These are phyloP conservation scores for Gloeophyllum trabeum DNA, from an alignment of 768 basidiomycete genomes.

Conservation along the genomic window DNA sequence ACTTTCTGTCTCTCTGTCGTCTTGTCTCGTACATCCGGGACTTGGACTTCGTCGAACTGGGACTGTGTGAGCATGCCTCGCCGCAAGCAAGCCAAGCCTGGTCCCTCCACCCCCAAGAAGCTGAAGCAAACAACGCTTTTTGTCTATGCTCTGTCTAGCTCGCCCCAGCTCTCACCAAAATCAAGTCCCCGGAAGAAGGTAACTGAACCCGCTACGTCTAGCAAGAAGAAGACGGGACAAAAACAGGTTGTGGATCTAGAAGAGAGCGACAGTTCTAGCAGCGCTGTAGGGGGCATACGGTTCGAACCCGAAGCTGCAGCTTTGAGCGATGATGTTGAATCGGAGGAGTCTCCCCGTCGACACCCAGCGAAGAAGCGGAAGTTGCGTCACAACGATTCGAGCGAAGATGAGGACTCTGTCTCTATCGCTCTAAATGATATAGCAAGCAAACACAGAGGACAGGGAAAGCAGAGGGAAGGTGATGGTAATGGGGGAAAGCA, in stretches of 20 bases:
- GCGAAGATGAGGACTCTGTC: slow-evolving; percentile 1
- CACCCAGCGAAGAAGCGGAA: slow-evolving; percentile 8
- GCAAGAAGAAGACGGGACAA: neutral
- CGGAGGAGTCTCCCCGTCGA: slow-evolving; percentile 11
- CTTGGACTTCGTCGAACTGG: too few species aligned
- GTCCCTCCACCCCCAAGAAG: slow-evolving; percentile 12
- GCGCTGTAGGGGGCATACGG: slow-evolving; percentile 38
- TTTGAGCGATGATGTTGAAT: slow-evolving; percentile 11
- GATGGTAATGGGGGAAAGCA: too few species aligned
- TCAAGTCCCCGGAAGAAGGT: slow-evolving; percentile 12
- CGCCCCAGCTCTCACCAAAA: too few species aligned
- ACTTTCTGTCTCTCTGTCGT: too few species aligned
- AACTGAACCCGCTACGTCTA: neutral
- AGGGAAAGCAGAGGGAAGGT: slow-evolving; percentile 10
- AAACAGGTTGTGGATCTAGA: slow-evolving; percentile 2
- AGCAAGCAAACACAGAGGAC: slow-evolving; percentile 8
- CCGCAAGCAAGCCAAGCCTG: slow-evolving; percentile 5
- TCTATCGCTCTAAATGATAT: neutral
- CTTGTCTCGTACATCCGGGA: too few species aligned
- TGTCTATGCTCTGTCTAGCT: slow-evolving; percentile 15
- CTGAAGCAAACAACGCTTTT: slow-evolving; percentile 34
- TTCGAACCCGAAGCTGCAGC: slow-evolving; percentile 27
- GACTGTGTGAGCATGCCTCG: too few species aligned
- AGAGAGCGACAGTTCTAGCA: slow-evolving; percentile 20
- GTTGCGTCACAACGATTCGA: slow-evolving; percentile 9